Evolutionary conservation across 805 yeast species (phyloP), one percentile per base, ranked within the genome.

Genomic region (Barnettozyma sp.): DNA sequence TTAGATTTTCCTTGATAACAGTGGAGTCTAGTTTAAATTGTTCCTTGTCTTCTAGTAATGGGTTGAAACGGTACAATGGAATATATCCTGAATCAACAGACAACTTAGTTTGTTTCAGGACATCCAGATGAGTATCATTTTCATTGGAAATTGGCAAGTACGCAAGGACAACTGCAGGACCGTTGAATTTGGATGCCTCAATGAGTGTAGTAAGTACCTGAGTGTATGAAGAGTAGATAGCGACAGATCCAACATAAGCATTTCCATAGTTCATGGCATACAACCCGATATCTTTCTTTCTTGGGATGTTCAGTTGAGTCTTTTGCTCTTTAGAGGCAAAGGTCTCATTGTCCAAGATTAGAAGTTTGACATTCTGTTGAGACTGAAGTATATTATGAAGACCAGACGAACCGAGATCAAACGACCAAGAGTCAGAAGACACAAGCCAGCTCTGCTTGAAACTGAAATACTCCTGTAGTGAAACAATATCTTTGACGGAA

Each of bases 371-470:
- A 55, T 86, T 83, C 55, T 76, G 70, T 30, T 79, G 79, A 1
- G 88, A 77, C 19, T 87, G 62, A 30, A 90, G 65, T 4, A 86
- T 79, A 49, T 81, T 80, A 58, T 90, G 97, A 34, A 90, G 79
- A 56, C 97, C 95, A 6, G 95, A 82, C 43, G 82, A 68, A 28
- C 97, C 97, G 48, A 85, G 65, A 62, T 90, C 97, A 55, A 80
- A 87, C 15, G 95, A 73, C 97, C 97, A 90, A 22, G 92, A 76
- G 58, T 90, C 97, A 14, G 96, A 86, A 22, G 97, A 96, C 38
- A 90, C 67, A 41, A 90, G 67, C 97, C 97, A 90, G 35, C 73
- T 66, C 10, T 82, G 66, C 34, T 66, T 65, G 37, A 67, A 56
- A 20, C 50, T 45, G 46, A 83, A 73, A 39, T 58, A 62, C 7